These are phyloP conservation scores for Elsinoe arachidis DNA, from an alignment of 2,329 filamentous ascomycete genomes.

Conservation along the genomic window DNA sequence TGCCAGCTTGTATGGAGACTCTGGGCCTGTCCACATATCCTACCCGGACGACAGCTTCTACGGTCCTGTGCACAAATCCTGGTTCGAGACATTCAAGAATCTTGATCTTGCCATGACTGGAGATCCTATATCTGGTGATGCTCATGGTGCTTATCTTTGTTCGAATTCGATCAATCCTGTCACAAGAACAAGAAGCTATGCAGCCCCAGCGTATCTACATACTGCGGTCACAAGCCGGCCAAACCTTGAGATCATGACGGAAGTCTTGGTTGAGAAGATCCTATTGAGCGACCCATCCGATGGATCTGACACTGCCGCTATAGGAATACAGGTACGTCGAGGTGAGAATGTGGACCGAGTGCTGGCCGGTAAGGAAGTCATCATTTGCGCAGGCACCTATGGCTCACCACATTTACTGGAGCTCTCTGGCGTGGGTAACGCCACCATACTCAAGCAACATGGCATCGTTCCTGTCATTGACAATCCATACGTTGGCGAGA, in stretches of 20 bases:
- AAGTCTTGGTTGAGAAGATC: slow-evolving; percentile 17
- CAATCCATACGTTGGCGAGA: slow-evolving; percentile 38
- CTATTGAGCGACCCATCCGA: background rate
- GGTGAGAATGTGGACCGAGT: background rate
- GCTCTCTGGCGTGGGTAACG: slow-evolving; percentile 48
- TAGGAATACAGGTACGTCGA: background rate
- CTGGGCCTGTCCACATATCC: background rate
- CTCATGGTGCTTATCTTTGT: background rate
- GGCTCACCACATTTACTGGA: slow-evolving; percentile 52
- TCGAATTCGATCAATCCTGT: slow-evolving; percentile 15
- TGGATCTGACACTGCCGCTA: background rate
- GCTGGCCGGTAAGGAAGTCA: slow-evolving; percentile 38
- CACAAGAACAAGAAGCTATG: slow-evolving; percentile 19
- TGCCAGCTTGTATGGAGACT: background rate
- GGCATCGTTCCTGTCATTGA: slow-evolving; percentile 32
- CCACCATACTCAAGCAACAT: slow-evolving; percentile 30
- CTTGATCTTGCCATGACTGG: slow-evolving; percentile 13
- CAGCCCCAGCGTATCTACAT: slow-evolving; percentile 3
- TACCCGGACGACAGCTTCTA: background rate
- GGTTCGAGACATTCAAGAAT: slow-evolving; percentile 16
- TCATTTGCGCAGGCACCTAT: slow-evolving; percentile 50
- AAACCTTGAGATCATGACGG: slow-evolving; percentile 1
- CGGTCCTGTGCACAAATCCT: slow-evolving; percentile 15
- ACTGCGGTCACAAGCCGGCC: background rate
- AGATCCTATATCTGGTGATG: slow-evolving; percentile 16